phyloP scores from a whole-genome alignment of 1,284 basidiomycete species.

The Stygiomarasmius scandens region DNA sequence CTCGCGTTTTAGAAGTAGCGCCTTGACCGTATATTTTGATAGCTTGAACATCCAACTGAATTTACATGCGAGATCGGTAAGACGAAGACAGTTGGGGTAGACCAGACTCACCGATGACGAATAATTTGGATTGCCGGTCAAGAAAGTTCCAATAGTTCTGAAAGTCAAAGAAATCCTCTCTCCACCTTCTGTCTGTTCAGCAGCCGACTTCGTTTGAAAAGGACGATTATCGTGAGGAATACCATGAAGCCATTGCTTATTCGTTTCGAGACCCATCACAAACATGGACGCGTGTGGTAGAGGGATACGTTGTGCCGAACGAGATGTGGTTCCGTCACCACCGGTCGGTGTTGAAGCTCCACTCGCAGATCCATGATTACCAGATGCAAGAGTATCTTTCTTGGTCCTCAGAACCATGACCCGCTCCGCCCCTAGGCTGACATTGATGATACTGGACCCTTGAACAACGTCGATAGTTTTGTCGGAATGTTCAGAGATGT shows the following conservation, averaged over 20 bases:
- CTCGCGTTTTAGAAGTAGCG: conserved; percentile 58
- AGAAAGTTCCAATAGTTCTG: conserved; percentile 72
- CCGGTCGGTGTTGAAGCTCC: too few relatives aligned
- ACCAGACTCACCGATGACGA: neutral
- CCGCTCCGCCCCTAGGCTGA: conserved; percentile 74
- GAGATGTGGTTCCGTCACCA: conserved; percentile 18
- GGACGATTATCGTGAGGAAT: conserved; percentile 74
- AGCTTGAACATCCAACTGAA: conserved; percentile 39
- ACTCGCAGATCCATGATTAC: too few relatives aligned
- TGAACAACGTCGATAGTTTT: conserved; percentile 78
- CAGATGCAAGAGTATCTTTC: conserved; percentile 38
- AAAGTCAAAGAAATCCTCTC: conserved; percentile 79
- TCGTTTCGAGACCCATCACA: conserved; percentile 71
- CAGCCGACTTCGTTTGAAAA: conserved; percentile 46
- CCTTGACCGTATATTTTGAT: conserved; percentile 69
- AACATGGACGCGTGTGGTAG: conserved; percentile 80
- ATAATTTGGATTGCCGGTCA: conserved; percentile 31
- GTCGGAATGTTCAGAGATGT: conserved; percentile 81
- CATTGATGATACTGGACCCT: conserved; percentile 73
- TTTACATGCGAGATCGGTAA: too few relatives aligned
- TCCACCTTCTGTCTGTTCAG: conserved; percentile 56
- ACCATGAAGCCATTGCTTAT: conserved; percentile 68
- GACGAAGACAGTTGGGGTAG: conserved; percentile 10
- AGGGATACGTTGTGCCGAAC: conserved; percentile 60
- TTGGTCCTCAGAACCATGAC: conserved; percentile 71